Evolutionary conservation across 2,329 filamentous ascomycete genomes (phyloP).

Genomic region (Microcyclospora pomicola): DNA sequence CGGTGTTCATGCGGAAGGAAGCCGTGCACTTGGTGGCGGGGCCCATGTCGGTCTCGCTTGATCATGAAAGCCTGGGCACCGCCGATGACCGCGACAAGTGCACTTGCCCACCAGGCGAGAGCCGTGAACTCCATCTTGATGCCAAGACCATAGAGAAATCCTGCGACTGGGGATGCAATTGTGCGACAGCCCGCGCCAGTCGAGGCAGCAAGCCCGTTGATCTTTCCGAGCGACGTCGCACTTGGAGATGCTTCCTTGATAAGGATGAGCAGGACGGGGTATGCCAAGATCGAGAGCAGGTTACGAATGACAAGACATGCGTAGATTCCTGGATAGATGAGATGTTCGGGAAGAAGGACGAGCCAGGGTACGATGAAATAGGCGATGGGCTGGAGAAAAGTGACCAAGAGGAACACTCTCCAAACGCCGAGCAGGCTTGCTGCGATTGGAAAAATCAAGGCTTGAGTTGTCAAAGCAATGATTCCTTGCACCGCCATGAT

Average conservation of each 20-base stretch:
- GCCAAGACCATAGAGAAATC: conserved; percentile 51
- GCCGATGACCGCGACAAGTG: conserved; percentile 41
- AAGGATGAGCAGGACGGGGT: conserved; percentile 55
- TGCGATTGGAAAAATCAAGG: conserved; percentile 52
- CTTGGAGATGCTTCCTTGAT: conserved; percentile 58
- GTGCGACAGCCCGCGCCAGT: conserved; percentile 60
- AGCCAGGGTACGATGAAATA: conserved; percentile 59
- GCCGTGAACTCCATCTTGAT: conserved; percentile 43
- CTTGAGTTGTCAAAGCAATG: conserved; percentile 61
- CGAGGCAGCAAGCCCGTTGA: conserved; percentile 59
- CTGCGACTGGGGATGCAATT: conserved; percentile 53
- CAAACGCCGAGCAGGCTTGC: conserved; percentile 53
- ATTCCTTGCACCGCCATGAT: conserved; percentile 58
- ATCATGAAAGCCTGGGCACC: conserved; percentile 44
- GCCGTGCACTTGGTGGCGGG: conserved; percentile 12
- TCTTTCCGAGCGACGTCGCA: conserved; percentile 49
- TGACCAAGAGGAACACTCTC: conserved; percentile 51
- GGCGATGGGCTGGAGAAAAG: conserved; percentile 50
- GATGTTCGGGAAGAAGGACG: conserved; percentile 39
- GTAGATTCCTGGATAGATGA: conserved; percentile 51
- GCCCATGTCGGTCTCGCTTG: conserved; percentile 33
- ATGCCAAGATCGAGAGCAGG: conserved; percentile 53
- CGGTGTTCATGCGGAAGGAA: no score
- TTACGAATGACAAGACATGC: conserved; percentile 51
- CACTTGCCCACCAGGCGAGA: conserved; percentile 50